A percentile compares a stretch with the other conserved stretches of the same genome.
Evolutionary conservation across 345 rosid genomes (phyloP).

Genomic region (Eucalyptus globulus): DNA sequence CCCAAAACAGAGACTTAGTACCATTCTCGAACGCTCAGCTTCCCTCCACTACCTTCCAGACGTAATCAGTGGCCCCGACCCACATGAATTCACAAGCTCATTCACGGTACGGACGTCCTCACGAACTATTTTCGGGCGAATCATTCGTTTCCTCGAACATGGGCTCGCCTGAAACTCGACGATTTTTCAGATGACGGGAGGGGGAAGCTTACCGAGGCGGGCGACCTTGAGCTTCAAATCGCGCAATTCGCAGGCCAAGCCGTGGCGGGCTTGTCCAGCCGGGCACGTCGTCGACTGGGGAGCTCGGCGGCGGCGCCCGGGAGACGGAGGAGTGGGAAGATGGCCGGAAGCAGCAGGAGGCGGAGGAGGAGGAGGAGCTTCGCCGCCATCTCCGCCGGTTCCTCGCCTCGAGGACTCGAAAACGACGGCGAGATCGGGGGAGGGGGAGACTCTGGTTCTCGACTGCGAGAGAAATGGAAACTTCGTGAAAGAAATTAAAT

Average conservation of each 20-base stretch:
- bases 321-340: conserved; percentile 2
- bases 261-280: not conserved
- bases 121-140: not conserved
- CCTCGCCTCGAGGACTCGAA: not conserved
- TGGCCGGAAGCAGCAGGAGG: conserved; percentile 10
- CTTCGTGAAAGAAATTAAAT: not conserved
- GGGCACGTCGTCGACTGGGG: not conserved
- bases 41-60: not conserved
- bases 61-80: not conserved
- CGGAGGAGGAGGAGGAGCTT: not conserved
- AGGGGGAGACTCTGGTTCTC: not conserved
- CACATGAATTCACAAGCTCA: not conserved
- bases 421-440: not conserved
- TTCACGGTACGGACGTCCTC: not conserved
- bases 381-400: not conserved
- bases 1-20: not conserved
- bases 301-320: not conserved
- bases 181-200: not conserved
- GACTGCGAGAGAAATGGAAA: not conserved
- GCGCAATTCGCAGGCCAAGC: conserved; percentile 18
- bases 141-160: not conserved
- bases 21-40: not conserved
- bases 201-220: conserved; percentile 24
- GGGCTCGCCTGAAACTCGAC: not conserved
- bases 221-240: conserved; percentile 40